Percentiles rank a stretch among this genome's conserved stretches.
These are phyloP conservation scores for Xylaria flabelliformis DNA, from an alignment of 495 filamentous ascomycete genomes.

Conservation along the genomic window DNA sequence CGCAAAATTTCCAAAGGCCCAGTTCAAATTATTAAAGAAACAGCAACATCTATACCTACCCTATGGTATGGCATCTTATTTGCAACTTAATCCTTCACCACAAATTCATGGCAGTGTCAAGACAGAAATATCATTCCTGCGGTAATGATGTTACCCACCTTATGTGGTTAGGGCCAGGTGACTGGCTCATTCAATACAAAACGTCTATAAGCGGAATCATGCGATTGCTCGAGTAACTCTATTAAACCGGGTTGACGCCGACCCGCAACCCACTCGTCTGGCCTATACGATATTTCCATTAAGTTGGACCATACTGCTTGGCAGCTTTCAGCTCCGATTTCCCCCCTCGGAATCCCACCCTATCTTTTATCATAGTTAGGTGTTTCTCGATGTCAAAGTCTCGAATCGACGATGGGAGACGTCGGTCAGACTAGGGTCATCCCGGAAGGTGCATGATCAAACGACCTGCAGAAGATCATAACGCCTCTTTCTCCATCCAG, in stretches of 20 bases:
- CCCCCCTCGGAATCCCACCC: conserved; percentile 1
- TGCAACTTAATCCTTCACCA: neutral
- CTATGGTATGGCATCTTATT: neutral
- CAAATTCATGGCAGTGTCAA: conserved; percentile 2
- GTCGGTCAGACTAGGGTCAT: neutral
- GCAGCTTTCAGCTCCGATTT: conserved; percentile 21
- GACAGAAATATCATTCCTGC: neutral
- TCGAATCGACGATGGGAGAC: neutral
- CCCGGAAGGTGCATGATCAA: conserved; percentile 14
- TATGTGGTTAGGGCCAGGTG: neutral
- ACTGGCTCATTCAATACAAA: neutral
- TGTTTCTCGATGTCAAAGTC: neutral
- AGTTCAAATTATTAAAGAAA: neutral
- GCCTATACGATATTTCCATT: neutral
- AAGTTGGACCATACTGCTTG: conserved; percentile 18
- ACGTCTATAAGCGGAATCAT: neutral
- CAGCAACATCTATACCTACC: neutral
- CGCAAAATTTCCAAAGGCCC: neutral
- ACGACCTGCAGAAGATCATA: conserved; percentile 16
- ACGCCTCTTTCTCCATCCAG: conserved; percentile 4
- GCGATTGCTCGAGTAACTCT: neutral
- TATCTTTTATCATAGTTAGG: neutral
- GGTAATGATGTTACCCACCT: neutral
- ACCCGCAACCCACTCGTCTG: neutral
- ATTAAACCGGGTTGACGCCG: conserved; percentile 5